A percentile compares a stretch with the other conserved stretches of the same genome.
Evolutionary conservation across 257 asterid species (phyloP).

Genomic region (Phtheirospermum japonicum): DNA sequence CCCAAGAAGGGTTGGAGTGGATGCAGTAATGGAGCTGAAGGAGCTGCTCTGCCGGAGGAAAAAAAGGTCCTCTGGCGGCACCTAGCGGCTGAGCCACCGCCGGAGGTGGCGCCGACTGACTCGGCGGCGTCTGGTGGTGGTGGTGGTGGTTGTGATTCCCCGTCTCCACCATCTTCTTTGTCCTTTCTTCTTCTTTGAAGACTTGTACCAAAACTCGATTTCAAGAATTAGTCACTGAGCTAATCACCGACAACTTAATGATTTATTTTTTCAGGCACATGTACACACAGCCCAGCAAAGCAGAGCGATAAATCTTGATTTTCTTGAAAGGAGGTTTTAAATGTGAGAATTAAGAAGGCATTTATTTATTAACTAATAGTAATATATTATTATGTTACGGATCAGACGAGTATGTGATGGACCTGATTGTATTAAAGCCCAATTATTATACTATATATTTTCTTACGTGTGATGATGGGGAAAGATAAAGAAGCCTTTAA

Average conservation of each 20-base stretch:
- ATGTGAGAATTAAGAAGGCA: too few species aligned
- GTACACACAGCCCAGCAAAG: not conserved
- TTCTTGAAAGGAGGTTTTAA: too few species aligned
- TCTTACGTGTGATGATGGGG: slow-evolving; percentile 14
- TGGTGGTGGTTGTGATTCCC: slow-evolving; percentile 47
- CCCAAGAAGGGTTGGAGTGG: slow-evolving; percentile 94
- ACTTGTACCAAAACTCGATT: slow-evolving; percentile 16
- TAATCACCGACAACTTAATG: slow-evolving; percentile 32
- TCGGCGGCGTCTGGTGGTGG: slow-evolving; percentile 46
- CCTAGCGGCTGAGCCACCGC: slow-evolving; percentile 64
- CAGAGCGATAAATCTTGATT: not conserved
- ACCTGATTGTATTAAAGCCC: too few species aligned
- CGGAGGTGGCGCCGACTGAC: slow-evolving; percentile 45
- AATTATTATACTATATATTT: slow-evolving; percentile 17
- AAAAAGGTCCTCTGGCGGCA: slow-evolving; percentile 76
- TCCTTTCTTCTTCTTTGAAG: not conserved
- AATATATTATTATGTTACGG: too few species aligned
- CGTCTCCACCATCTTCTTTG: slow-evolving; percentile 68
- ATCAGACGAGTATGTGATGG: too few species aligned
- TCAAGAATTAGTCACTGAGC: slow-evolving; percentile 1
- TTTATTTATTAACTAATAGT: slow-evolving; percentile 5
- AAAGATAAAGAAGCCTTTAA: not conserved
- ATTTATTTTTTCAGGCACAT: not conserved
- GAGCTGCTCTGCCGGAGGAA: slow-evolving; percentile 87
- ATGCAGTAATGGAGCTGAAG: slow-evolving; percentile 96